Percentiles rank a stretch among this genome's conserved stretches.
Evolutionary conservation across 78 protist species (phyloP).

Genomic region (Anaeramoeba flamelloides): DNA sequence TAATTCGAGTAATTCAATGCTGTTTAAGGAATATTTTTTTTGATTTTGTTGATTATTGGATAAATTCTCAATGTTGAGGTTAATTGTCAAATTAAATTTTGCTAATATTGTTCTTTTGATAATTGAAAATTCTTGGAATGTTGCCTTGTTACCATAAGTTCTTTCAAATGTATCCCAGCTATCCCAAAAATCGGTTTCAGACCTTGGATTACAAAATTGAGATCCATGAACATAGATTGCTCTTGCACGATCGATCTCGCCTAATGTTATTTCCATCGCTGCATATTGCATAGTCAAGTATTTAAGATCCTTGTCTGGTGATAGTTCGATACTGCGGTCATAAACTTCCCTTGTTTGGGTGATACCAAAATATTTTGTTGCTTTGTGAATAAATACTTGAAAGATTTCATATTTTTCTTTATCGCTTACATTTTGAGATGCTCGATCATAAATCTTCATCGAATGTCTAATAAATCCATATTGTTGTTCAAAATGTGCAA

Average conservation of each 20-base stretch:
- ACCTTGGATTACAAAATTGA: conserved; percentile 26
- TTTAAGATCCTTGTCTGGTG: background rate
- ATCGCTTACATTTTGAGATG: conserved; percentile 15
- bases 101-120: conserved; percentile 57
- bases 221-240: conserved; percentile 61
- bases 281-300: conserved; percentile 53
- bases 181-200: conserved; percentile 45
- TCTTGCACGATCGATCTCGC: conserved; percentile 92
- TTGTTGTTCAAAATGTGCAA: conserved; percentile 29
- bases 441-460: conserved; percentile 75
- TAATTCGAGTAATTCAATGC: no score
- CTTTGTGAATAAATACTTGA: background rate
- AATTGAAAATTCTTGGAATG: conserved; percentile 79
- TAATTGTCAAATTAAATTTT: conserved; percentile 21
- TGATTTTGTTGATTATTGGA: no score
- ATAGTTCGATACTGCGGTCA: conserved; percentile 55
- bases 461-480: conserved; percentile 70
- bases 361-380: conserved; percentile 51
- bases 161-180: conserved; percentile 81
- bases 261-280: conserved; percentile 65
- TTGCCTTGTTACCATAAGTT: conserved; percentile 84
- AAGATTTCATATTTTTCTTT: conserved; percentile 20
- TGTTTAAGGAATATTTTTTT: no score
- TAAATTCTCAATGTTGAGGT: no score
- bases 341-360: conserved; percentile 75